Evolutionary conservation across 306 rosid genomes (phyloP).

Genomic region (Cotoneaster glaucophyllus): DNA sequence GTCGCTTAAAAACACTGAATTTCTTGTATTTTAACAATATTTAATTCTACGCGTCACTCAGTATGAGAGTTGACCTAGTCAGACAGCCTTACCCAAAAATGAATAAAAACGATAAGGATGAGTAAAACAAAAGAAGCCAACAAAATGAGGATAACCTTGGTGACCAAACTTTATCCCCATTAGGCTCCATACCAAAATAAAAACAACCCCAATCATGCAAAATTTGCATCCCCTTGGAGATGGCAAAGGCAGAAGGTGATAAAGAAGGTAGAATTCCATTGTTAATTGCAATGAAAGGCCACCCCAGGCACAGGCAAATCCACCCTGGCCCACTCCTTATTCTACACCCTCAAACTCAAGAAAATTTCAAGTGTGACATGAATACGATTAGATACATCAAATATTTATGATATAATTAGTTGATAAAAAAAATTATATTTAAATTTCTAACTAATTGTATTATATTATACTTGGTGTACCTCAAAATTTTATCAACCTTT

Average conservation of each 20-base stretch:
- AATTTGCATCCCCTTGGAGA: not conserved
- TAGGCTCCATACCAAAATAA: not conserved
- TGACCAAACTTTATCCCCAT: not conserved
- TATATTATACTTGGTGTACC: too few species aligned
- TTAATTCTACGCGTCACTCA: too few species aligned
- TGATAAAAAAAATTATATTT: too few species aligned
- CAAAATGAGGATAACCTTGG: not conserved
- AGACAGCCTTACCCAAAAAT: rapidly evolving
- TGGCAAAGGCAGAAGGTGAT: not conserved
- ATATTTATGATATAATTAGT: too few species aligned
- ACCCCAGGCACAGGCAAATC: slow-evolving; percentile 52
- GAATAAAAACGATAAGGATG: not conserved
- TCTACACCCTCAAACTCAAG: slow-evolving; percentile 25
- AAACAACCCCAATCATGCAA: not conserved
- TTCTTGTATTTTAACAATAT: too few species aligned
- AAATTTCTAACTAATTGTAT: too few species aligned
- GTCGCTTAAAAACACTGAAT: too few species aligned
- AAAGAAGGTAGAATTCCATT: not conserved
- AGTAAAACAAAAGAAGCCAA: not conserved
- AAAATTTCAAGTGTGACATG: too few species aligned
- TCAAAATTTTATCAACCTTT: too few species aligned
- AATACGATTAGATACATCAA: too few species aligned
- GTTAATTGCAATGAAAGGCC: slow-evolving; percentile 69
- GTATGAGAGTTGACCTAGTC: too few species aligned
- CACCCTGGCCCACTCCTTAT: slow-evolving; percentile 44